Base-by-base conservation (phyloP, 1,284 basidiomycete genomes). In the Ganoderma multipileum region DNA sequence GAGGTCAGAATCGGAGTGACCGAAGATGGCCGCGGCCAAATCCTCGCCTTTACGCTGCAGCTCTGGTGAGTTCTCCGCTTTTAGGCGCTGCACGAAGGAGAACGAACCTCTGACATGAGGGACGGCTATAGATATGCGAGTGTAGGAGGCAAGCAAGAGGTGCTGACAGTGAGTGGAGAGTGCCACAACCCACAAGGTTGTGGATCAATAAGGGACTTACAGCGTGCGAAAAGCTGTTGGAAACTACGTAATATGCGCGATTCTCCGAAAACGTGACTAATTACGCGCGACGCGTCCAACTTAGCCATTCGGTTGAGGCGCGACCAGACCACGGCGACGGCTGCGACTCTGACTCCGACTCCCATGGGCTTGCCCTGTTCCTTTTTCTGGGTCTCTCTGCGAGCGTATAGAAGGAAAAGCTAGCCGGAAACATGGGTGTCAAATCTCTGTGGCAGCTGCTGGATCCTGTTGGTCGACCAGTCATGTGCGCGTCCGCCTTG, bases 401-500 rank as follows among this genome's bases (percentile, higher is more conserved):
- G 60, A 39, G 41, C 23, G 38, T 47, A 30, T 52, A 38, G 66
- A n/a, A 38, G 44, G 14, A 39, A 14, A 23, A 57, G 62, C 38
- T 4, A 30, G 12, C 23, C 41, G 3, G 16, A 47, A 69, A 57
- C 3, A 97, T 97, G 96, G 96, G 96, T 89, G 96, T 98, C 67
- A 97, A 97, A 81, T 96, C 95, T 50, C 84, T 98, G 70, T 98
- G 96, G 96, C 92, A 87, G 70, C 89, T 98, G n/a, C 84, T 98
- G 67, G 88, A 89, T 26, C 96, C 96, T 12, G 95, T 97, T 54
- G 95, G 95, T 61, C 86, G 95, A 73, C 93, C 96, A 66, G 92
- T 96, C 68, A 87, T 94, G 95, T 96, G 77, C 76, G 89, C 82
- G 41, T 66, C 42, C 30, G 57, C 41, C 28, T 38, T 23, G 2